Evolutionary conservation across 2,329 filamentous ascomycete species (phyloP), one percentile per base, ranked within the genome.

Genomic region (Fusarium cyanostomum): DNA sequence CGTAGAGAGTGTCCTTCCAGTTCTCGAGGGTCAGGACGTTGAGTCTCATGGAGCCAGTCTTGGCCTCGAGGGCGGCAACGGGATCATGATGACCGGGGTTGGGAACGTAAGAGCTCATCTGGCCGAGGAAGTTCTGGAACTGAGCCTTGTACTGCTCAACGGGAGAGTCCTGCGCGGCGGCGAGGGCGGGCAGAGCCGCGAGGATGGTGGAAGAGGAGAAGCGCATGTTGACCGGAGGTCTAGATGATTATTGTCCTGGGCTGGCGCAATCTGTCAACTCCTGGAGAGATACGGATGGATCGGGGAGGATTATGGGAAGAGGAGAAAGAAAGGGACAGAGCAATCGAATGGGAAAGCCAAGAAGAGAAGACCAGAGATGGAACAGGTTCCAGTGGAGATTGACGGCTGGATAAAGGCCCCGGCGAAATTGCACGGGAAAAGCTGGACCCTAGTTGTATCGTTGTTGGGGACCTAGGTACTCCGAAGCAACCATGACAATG

Each of bases 1-100:
- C 80, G 72, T 86, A 88, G 59, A 94, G 80, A 3, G 87, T 86
- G 24, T 89, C 78, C 75, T 88, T 86, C 89, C 90, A 92, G 82
- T 89, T 90, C 64, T 87, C 80, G 55, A 92, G 80, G 6, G 86
- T 89, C 68, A 94, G 75, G 45, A 73, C 73, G 45, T 76, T 84
- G 74, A 73, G 85, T 78, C 75, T 76, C 75, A 78, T 74, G 38
- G 74, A 70, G 61, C 74, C 73, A 60, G 74, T 58, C 73, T 80
- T 79, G 66, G 78, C 74, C 67, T 78, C 74, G 30, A 73, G 66
- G 44, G 82, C 80, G 12, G 79, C 77, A 39, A 79, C 73, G 37
- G 77, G 72, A 44, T 80, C 76, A 65, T 75, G 72, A 42, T 64
- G 74, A 63, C 77, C 81, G 37, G 82, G 80, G 66, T 78, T 80